Conservation (phyloP, 2,329 filamentous ascomycete genomes). For the Ceratocystis papillata region DNA sequence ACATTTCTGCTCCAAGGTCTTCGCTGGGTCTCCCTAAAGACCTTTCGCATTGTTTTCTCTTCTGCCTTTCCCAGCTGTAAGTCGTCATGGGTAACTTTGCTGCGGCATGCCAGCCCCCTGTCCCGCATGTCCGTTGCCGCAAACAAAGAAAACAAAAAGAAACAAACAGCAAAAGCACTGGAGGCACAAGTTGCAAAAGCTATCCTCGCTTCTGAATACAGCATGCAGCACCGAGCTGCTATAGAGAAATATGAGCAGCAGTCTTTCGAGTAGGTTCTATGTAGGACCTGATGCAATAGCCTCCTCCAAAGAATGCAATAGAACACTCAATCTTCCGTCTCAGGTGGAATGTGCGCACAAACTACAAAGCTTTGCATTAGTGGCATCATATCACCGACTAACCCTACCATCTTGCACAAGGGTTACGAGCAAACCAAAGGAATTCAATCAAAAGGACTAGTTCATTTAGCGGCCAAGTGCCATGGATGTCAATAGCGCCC, state of each 20-base stretch:
- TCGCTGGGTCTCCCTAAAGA: neutral
- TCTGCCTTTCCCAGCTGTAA: neutral
- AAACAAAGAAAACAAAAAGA: neutral
- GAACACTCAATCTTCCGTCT: neutral
- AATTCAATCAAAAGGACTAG: neutral
- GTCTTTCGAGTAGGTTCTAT: too few relatives aligned
- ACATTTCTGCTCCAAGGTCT: neutral
- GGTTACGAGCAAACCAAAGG: neutral
- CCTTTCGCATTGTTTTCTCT: constrained; percentile 3
- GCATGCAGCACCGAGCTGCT: too few relatives aligned
- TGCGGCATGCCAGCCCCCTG: neutral
- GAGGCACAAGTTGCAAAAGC: neutral
- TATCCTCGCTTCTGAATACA: too few relatives aligned
- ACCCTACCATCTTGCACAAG: neutral
- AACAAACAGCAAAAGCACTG: neutral
- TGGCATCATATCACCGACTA: neutral
- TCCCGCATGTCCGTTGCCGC: neutral
- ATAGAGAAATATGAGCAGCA: too few relatives aligned
- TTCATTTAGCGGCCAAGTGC: neutral
- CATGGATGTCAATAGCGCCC: neutral
- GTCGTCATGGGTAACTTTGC: constrained; percentile 1
- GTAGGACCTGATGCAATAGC: too few relatives aligned
- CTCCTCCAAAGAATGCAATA: too few relatives aligned
- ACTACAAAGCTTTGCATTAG: neutral
- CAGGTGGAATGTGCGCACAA: neutral